Conservation (phyloP, 768 basidiomycete genomes). For the Naematelia aurantialba region DNA sequence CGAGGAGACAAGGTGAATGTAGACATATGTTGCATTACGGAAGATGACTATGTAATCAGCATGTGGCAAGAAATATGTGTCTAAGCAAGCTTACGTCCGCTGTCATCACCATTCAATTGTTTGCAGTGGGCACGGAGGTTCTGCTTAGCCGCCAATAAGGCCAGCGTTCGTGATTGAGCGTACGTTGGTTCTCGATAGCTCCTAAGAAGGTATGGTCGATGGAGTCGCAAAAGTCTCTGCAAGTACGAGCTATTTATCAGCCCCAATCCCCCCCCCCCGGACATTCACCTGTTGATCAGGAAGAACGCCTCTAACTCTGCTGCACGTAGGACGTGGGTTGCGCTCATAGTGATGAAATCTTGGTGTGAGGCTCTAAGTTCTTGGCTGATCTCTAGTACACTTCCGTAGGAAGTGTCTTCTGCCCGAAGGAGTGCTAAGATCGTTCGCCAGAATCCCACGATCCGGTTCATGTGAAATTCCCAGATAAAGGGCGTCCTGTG, state of each 20-base stretch:
- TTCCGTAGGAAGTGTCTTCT: slow-evolving; percentile 5
- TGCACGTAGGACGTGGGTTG: not conserved
- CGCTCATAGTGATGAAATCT: slow-evolving; percentile 7
- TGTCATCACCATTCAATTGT: not conserved
- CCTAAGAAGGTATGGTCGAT: slow-evolving; percentile 5
- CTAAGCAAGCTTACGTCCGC: not conserved
- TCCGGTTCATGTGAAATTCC: slow-evolving; percentile 2
- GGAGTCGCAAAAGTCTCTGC: slow-evolving; percentile 5
- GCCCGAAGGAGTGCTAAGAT: slow-evolving; percentile 1
- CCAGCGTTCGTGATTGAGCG: not conserved
- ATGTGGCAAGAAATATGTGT: not conserved
- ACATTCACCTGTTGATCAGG: slow-evolving; percentile 10
- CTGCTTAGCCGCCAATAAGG: slow-evolving; percentile 1
- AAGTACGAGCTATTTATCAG: slow-evolving; percentile 5
- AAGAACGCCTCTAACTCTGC: slow-evolving; percentile 7
- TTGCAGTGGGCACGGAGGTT: not conserved
- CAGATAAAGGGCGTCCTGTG: slow-evolving; percentile 11
- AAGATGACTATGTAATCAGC: not conserved
- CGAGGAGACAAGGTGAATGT: slow-evolving; percentile 7
- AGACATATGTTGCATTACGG: not conserved
- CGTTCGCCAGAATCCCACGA: slow-evolving; percentile 5
- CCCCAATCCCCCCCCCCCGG: no score
- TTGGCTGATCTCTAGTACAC: slow-evolving; percentile 4
- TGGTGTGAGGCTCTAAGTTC: slow-evolving; percentile 2
- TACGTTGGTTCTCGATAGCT: slow-evolving; percentile 1